Evolutionary conservation across 164 flowering plant species (phyloP).

Genomic region (Nelumbo lutea): DNA sequence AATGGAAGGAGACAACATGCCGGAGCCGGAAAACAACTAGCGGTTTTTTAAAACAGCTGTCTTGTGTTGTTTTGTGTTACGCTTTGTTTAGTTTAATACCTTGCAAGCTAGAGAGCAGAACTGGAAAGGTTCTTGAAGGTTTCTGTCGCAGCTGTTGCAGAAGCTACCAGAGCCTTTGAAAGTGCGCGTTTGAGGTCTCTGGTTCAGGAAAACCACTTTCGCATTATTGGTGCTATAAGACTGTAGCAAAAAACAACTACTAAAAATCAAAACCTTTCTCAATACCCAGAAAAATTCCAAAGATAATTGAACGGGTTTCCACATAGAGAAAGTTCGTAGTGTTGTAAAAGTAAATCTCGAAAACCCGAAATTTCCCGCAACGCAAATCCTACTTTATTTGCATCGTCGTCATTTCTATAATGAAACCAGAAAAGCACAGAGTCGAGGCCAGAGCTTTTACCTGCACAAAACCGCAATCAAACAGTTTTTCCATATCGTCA

Average conservation of each 20-base stretch:
- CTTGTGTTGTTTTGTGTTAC: too few species aligned
- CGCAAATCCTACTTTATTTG: background rate
- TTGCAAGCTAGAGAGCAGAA: conserved; percentile 36
- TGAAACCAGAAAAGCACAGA: background rate
- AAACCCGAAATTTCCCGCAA: background rate
- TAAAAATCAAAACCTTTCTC: background rate
- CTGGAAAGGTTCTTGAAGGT: conserved; percentile 24
- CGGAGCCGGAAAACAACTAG: background rate
- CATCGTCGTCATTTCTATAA: background rate
- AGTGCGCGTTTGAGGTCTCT: conserved; percentile 28
- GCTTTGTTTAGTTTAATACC: conserved; percentile 11
- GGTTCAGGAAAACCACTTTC: conserved; percentile 30
- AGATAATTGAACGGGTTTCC: too few species aligned
- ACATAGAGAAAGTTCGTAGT: background rate
- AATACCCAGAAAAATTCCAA: too few species aligned
- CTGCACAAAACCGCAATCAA: conserved; percentile 27
- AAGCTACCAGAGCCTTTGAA: conserved; percentile 21
- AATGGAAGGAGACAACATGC: background rate
- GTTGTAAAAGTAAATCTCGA: background rate
- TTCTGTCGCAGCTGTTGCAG: conserved; percentile 26
- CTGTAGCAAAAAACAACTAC: conserved; percentile 9
- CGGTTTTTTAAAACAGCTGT: too few species aligned
- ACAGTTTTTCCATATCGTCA: conserved; percentile 24
- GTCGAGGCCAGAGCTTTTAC: conserved; percentile 3
- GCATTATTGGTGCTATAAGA: conserved; percentile 31